Evolutionary conservation across 306 rosid genomes (phyloP).

Genomic region (Casuarina cunninghamiana): DNA sequence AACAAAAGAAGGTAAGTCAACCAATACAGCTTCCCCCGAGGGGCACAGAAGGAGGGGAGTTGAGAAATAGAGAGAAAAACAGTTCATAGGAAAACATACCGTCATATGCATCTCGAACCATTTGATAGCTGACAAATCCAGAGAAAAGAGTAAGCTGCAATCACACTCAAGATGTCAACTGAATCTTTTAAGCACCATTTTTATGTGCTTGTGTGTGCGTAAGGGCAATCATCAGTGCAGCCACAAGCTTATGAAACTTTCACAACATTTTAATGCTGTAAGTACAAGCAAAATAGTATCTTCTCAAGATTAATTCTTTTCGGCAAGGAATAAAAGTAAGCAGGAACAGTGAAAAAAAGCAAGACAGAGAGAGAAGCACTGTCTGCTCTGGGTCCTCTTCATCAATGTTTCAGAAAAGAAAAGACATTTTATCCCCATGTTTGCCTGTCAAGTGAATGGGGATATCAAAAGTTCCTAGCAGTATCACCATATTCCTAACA

Average conservation of each 20-base stretch:
- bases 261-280: background rate
- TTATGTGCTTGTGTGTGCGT: background rate
- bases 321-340: background rate
- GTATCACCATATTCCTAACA: background rate
- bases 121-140: conserved; percentile 98
- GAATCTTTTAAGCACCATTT: conserved; percentile 12
- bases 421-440: background rate
- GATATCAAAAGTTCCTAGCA: background rate
- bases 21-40: background rate
- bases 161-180: conserved; percentile 42
- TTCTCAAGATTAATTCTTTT: background rate
- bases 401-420: background rate
- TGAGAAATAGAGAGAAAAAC: background rate
- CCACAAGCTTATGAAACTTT: too few species aligned
- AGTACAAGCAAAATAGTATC: background rate
- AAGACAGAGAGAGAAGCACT: background rate
- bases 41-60: background rate
- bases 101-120: conserved; percentile 98
- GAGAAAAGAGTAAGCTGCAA: conserved; percentile 97
- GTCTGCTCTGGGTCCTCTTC: background rate
- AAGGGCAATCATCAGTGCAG: background rate
- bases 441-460: background rate
- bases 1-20: background rate
- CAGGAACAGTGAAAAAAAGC: background rate
- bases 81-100: conserved; percentile 47